Base-by-base conservation (phyloP, 345 rosid genomes). In the Capsella bursapastoris region DNA sequence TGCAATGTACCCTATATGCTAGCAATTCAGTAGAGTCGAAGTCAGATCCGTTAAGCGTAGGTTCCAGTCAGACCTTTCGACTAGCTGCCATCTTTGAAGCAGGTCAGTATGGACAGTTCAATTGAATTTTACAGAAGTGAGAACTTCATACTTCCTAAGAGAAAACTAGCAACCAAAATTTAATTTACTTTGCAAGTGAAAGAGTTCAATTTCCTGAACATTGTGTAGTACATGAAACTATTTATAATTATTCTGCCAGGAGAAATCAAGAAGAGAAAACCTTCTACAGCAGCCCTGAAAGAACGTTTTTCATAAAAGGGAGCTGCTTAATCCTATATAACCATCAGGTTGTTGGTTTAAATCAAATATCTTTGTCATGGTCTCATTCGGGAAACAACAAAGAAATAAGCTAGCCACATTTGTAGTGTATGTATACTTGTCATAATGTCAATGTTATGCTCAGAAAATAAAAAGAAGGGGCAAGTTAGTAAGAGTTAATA, bases 31-130 rank as follows among this genome's bases (percentile, higher is more conserved):
- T 62, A 73, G 74, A 62, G 74, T 50, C 44, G 66, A 79, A 74
- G 68, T 69, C 71, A 58, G 48, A 63, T 74, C 76, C 78, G 43
- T 73, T 79, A 74, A 22, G 76, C 63, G 65, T 71, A 61, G 72
- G 68, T 71, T 77, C 68, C 72, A 71, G 72, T 77, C 72, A 71
- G 63, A 77, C 55, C 72, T 65, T 77, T 71, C 57, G 62, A 77
- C 80, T 76, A 76, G 70, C 80, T 76, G 80, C 62, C 76, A 77
- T 57, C 68, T 68, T 79, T 69, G 71, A 79, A 70, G 76, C 65
- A 74, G 64, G 75, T 79, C 71, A 79, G 75, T 49, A 50, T 74
- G 75, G 63, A 63, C 63, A 57, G 13, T 52, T 68, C 77, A 57
- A 61, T 57, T 65, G 63, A 57, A 31, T 49, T 65, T 40, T 64